Base-by-base conservation (phyloP, 1,284 basidiomycete genomes). In the Sanghuangporus sanghuang region DNA sequence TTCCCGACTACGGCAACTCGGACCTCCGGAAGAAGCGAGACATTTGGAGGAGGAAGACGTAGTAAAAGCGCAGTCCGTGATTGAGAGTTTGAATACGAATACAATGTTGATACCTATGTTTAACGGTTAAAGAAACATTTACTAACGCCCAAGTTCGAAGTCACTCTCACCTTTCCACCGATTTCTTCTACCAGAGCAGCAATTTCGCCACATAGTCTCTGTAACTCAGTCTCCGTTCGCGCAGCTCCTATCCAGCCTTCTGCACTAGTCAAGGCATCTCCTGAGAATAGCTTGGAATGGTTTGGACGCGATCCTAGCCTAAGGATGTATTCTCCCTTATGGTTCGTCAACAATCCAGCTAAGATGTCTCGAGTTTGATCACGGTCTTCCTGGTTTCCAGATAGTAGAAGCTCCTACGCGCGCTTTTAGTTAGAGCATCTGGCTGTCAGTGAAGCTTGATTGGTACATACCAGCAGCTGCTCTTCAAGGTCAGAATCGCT, bases 1-100 rank as follows among this genome's bases (percentile, higher is more conserved):
- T 98, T 98, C 1, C 96, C 96, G 8, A 98, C 93, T 2, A 97
- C 95, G 0, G 96, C 96, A 67, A 96, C 93, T 27, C 96, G 86
- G 2, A 98, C 93, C 76, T 99, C 96, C 14, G 92, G 87, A 21
- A 87, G 89, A 42, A 85, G 74, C 35, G 87, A 83, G 1, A 92
- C 86, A 68, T 80, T 86, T 9, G 82, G 82, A 44, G 90, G 87
- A 66, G 89, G 90, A 67, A 93, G 73, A 67, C 90, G 82, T 66
- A 92, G 73, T 23, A 93, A 74, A 12, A 90, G 72, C 12, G 83
- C 79, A 38, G 78, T 77, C 66, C 88, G 79, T 52, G 86, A 80
- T 69, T 84, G 82, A 1, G 73, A 74, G 1, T 72, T 73, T 61
- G 72, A 75, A 42, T 71, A 72, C 57, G 84, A 79, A 64, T 85